Evolutionary conservation across 768 basidiomycete species (phyloP).

Genomic region (Hirschioporus abietinus): DNA sequence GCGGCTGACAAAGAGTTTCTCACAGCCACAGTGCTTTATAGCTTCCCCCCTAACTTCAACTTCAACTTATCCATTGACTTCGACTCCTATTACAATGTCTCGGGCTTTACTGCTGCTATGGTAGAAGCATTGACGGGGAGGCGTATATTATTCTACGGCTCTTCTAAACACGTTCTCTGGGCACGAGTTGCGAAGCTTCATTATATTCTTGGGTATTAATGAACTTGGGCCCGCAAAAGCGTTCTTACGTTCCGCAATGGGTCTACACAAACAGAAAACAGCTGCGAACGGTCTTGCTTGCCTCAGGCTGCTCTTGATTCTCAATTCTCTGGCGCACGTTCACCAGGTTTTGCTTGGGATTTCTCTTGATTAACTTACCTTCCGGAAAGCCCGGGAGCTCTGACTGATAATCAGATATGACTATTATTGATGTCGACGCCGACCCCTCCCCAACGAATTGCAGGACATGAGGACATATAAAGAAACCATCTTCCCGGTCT

Average conservation of each 20-base stretch:
- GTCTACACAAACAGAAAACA: neutral
- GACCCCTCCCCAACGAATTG: neutral
- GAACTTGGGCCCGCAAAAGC: neutral
- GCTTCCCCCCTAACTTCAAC: neutral
- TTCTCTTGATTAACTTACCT: no score
- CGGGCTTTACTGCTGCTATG: neutral
- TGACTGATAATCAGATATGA: neutral
- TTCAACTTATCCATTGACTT: neutral
- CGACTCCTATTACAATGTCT: neutral
- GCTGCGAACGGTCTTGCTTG: neutral
- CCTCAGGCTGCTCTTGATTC: no score
- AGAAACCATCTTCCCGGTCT: no score
- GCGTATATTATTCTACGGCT: neutral
- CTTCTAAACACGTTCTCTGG: neutral
- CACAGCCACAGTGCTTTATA: neutral
- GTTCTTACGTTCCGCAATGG: neutral
- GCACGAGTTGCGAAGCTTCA: neutral
- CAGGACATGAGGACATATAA: no score
- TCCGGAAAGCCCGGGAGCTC: neutral
- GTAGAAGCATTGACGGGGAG: neutral
- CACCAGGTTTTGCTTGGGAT: neutral
- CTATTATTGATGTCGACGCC: neutral
- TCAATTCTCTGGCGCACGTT: neutral
- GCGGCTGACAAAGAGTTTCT: neutral
- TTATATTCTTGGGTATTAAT: neutral